phyloP scores from a whole-genome alignment of 345 rosid species.

The Dipteronia dyeriana region DNA sequence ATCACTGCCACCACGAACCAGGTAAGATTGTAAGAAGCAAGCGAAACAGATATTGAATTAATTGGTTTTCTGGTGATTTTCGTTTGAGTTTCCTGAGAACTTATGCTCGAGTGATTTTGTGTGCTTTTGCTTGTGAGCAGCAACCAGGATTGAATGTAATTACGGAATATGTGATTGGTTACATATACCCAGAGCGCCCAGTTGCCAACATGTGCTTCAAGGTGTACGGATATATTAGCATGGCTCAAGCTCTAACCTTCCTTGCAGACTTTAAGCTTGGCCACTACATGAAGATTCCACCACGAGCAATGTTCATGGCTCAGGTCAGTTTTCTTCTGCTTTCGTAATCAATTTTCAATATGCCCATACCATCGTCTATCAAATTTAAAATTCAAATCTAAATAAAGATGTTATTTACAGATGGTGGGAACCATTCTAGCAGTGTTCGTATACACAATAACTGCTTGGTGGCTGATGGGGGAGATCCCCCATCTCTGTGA shows the following conservation, averaged over 20 bases:
- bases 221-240: slow-evolving; percentile 85
- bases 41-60: background rate
- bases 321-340: slow-evolving; percentile 42
- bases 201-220: slow-evolving; percentile 96
- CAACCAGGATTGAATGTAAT: slow-evolving; percentile 76
- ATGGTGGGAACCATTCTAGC: slow-evolving; percentile 67
- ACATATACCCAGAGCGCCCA: slow-evolving; percentile 72
- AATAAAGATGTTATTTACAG: slow-evolving; percentile 35
- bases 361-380: background rate
- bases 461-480: slow-evolving; percentile 92
- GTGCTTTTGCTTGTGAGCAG: slow-evolving; percentile 24
- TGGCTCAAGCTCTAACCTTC: slow-evolving; percentile 73
- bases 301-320: slow-evolving; percentile 79
- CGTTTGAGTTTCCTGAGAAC: background rate
- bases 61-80: background rate
- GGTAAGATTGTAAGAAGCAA: slow-evolving; percentile 36
- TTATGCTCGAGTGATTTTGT: background rate
- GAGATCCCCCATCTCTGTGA: slow-evolving; percentile 68
- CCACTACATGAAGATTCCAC: slow-evolving; percentile 95
- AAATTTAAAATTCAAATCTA: background rate
- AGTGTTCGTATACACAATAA: slow-evolving; percentile 47
- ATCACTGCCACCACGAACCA: slow-evolving; percentile 74
- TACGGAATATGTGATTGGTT: slow-evolving; percentile 78
- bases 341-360: background rate
- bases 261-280: slow-evolving; percentile 77